Evolutionary conservation across 352 stramenopile genomes (phyloP).

Genomic region (Phytophthora hybrid): DNA sequence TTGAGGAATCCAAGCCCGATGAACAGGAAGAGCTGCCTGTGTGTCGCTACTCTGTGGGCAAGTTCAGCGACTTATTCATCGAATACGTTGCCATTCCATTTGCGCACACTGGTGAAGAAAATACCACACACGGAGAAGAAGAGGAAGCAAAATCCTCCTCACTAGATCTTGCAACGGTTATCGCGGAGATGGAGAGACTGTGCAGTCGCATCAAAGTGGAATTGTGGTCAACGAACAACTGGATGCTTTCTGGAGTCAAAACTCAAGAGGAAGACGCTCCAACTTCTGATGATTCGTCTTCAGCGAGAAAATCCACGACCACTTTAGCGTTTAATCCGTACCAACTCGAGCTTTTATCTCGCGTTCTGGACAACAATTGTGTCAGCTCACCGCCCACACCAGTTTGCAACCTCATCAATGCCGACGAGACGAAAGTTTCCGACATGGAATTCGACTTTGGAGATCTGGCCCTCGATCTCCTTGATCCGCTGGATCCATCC

Average conservation of each 20-base stretch:
- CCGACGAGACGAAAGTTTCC: conserved; percentile 56
- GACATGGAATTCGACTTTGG: conserved; percentile 59
- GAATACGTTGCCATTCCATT: conserved; percentile 60
- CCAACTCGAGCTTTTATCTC: conserved; percentile 70
- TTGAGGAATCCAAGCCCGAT: conserved; percentile 7
- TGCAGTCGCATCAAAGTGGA: conserved; percentile 50
- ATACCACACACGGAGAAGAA: conserved; percentile 18
- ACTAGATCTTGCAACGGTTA: conserved; percentile 59
- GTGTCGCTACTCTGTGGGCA: conserved; percentile 23
- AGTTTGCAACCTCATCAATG: conserved; percentile 1
- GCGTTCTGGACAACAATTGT: conserved; percentile 74
- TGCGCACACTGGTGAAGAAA: conserved; percentile 30
- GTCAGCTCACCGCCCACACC: conserved; percentile 21
- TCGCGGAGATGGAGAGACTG: conserved; percentile 64
- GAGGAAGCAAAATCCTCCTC: conserved; percentile 1
- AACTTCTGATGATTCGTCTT: neutral
- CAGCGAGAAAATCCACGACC: neutral
- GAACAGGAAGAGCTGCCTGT: neutral
- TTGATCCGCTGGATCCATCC: conserved; percentile 31
- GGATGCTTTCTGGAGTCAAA: conserved; percentile 23
- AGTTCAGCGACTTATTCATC: conserved; percentile 48
- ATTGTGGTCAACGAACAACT: conserved; percentile 49
- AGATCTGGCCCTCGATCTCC: conserved; percentile 49
- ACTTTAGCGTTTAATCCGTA: conserved; percentile 60
- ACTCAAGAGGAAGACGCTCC: neutral